Evolutionary conservation across 768 basidiomycete genomes (phyloP), one percentile per base, ranked within the genome.

Genomic region (Trametes sanguinea): DNA sequence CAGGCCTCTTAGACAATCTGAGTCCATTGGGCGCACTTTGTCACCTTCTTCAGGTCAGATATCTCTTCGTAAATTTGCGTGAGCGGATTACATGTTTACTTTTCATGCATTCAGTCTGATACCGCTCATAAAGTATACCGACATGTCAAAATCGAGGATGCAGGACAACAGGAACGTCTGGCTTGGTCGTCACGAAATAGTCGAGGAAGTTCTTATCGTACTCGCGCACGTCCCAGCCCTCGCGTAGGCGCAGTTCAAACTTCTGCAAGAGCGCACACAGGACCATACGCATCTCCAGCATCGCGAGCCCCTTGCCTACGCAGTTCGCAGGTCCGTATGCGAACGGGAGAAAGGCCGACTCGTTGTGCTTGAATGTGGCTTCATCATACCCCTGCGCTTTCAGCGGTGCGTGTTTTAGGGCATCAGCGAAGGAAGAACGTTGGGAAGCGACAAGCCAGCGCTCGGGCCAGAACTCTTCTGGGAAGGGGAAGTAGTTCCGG

Each of bases 271-370:
- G 45, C 27, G 69, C 35, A 22, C 68, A 65, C 11, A 74, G 30
- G 17, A 75, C 62, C 17, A 65, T 65, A 43, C 72, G 71, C 67
- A 77, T 60, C 61, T 78, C 76, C 48, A 68, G 68, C 61, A 73
- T 66, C 30, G 80, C 80, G 16, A 80, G 70, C 70, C 77, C 62
- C 65, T 75, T 77, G 27, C 83, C 83, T 5, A 76, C 77, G 62
- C 84, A 83, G 64, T 80, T 80, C 16, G 77, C 75, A 16, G 81
- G 81, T 0, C 83, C 83, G 42, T 71, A 69, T 13, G 79, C 79
- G 65, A 80, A 80, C 0, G 80, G 79, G 35, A 76, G 71, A 71
- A 77, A 81, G 16, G 73, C 78, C 45, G 57, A 52, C 10, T 62
- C 33, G 62, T 78, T 74, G 58, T 68, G 64, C 48, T 69, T 59